Evolutionary conservation across 192 early-diverging fungal species (phyloP), one percentile per base, ranked within the genome.

Genomic region (Coemansia furcata): DNA sequence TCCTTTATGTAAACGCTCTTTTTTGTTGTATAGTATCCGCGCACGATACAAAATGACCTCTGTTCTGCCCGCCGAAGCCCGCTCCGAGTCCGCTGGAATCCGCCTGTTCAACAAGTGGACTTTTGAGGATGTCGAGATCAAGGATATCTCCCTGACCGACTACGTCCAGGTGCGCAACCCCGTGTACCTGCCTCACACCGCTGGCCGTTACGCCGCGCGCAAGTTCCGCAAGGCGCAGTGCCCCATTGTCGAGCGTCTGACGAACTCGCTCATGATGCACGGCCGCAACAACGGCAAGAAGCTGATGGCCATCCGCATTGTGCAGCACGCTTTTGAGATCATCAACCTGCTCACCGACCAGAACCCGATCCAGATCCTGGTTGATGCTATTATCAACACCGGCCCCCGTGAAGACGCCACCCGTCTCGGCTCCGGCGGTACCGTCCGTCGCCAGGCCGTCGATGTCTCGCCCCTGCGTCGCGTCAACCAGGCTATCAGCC

Each of bases 231-330:
- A 98, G 90, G 94, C 94, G 63, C 94, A 95, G 92, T 98, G 95
- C 89, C 97, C 97, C 68, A 91, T 98, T 69, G 94, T 97, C 64
- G 97, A 98, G 92, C 93, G 97, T 82, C 88, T 98, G 65, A 91
- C 93, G 85, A 98, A 97, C 90, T 95, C 95, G 73, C 88, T 98
- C 74, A 98, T 98, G 97, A 97, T 97, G 94, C 93, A 97, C 87
- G 97, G 95, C 68, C 93, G 95, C 75, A 98, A 98, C 93, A 98
- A 95, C 89, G 97, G 95, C 77, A 98, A 98, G 91, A 98, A 98
- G 91, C 87, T 98, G 69, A 97, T 98, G 95, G 92, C 97, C 71
- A 87, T 88, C 81, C 95, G 97, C 68, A 98, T 98, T 76, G 93
- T 98, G 79, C 95, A 98, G 90, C 97, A 98, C 87, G 93, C 95